Evolutionary conservation across 1,139 yeast genomes (phyloP).

Genomic region (Kluyveromyces marxianus): DNA sequence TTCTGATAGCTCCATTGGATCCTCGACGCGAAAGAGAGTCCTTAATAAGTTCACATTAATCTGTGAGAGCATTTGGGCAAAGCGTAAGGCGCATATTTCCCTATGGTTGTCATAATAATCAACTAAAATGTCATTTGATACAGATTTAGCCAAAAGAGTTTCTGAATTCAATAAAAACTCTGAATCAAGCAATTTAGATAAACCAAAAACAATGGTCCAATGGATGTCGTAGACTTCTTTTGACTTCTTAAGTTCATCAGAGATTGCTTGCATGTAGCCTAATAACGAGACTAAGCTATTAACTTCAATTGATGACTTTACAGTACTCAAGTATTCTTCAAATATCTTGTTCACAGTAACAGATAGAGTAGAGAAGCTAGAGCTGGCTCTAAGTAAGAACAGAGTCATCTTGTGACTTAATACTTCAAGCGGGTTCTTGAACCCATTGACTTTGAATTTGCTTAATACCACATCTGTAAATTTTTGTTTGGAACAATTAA

Average conservation of each 20-base stretch:
- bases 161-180: slow-evolving; percentile 19
- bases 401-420: slow-evolving; percentile 31
- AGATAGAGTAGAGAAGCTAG: slow-evolving; percentile 28
- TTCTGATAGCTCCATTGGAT: slow-evolving; percentile 10
- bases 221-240: slow-evolving; percentile 14
- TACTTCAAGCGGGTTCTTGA: slow-evolving; percentile 38
- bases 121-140: slow-evolving; percentile 25
- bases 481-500: slow-evolving; percentile 50
- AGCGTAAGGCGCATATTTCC: slow-evolving; percentile 23
- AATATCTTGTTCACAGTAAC: slow-evolving; percentile 19
- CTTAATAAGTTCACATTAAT: slow-evolving; percentile 20
- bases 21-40: slow-evolving; percentile 10
- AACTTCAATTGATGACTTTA: slow-evolving; percentile 15
- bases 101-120: slow-evolving; percentile 24
- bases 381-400: slow-evolving; percentile 30
- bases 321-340: slow-evolving; percentile 25
- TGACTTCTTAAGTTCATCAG: slow-evolving; percentile 12
- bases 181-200: slow-evolving; percentile 16
- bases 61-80: slow-evolving; percentile 19
- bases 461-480: slow-evolving; percentile 41
- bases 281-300: slow-evolving; percentile 26
- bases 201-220: slow-evolving; percentile 15
- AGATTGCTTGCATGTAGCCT: slow-evolving; percentile 26
- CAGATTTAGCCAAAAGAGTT: slow-evolving; percentile 17
- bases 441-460: slow-evolving; percentile 37